phyloP scores from a whole-genome alignment of 805 yeast genomes.

The Candida sithepensis region DNA sequence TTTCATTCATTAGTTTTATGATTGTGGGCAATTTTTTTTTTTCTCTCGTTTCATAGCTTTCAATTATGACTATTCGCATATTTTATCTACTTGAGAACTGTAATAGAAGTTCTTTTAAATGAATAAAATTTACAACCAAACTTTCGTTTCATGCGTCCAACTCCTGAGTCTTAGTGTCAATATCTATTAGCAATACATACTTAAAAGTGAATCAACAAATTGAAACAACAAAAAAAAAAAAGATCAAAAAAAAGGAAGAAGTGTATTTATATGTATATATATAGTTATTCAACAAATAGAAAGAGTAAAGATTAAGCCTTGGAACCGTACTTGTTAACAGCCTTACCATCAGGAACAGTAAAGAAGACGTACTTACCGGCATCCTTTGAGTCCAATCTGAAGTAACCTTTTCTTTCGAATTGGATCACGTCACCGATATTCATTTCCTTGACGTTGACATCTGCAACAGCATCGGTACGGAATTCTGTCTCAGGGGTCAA shows the following conservation, averaged over 20 bases:
- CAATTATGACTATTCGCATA: not conserved
- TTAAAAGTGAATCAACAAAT: not conserved
- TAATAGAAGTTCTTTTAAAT: no score
- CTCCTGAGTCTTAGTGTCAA: not conserved
- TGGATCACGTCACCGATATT: constrained; percentile 87
- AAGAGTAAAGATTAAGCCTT: constrained; percentile 36
- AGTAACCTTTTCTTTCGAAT: constrained; percentile 97
- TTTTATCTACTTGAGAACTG: no score
- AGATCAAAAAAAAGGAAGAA: not conserved
- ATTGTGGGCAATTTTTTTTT: no score
- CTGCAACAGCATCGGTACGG: constrained; percentile 74
- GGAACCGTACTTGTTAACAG: constrained; percentile 71
- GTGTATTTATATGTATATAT: not conserved
- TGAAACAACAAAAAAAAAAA: not conserved
- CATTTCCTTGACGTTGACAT: constrained; percentile 69
- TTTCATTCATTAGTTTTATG: no score
- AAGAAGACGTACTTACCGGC: constrained; percentile 73
- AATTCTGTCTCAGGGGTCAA: constrained; percentile 85
- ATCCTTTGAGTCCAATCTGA: constrained; percentile 65
- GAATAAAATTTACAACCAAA: no score
- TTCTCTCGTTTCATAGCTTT: no score
- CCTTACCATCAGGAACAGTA: constrained; percentile 94
- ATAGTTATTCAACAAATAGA: not conserved
- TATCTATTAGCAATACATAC: not conserved
- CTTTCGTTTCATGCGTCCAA: no score